Evolutionary conservation across 495 filamentous ascomycete species (phyloP).

Genomic region (Penicillium soppii): DNA sequence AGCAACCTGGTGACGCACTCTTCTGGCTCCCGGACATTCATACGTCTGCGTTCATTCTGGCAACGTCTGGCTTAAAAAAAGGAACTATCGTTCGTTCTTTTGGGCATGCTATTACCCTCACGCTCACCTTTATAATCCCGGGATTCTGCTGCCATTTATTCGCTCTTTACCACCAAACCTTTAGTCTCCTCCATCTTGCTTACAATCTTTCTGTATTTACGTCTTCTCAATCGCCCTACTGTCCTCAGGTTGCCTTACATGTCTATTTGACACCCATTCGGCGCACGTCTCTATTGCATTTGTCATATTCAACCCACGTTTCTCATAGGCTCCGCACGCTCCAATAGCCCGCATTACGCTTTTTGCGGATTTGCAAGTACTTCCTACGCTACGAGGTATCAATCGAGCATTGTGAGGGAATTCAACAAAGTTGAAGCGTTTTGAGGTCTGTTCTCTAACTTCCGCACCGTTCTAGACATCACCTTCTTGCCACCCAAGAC

Average conservation of each 20-base stretch:
- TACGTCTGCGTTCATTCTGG: conserved; percentile 1
- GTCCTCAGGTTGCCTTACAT: no score
- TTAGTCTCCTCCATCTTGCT: background rate
- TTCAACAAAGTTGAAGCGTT: background rate
- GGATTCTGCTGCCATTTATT: background rate
- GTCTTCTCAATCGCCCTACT: background rate
- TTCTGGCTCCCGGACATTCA: conserved; percentile 6
- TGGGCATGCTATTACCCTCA: background rate
- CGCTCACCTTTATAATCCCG: background rate
- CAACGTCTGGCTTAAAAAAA: background rate
- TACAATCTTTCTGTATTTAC: background rate
- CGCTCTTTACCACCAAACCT: background rate
- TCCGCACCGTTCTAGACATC: conserved; percentile 13
- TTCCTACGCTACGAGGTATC: background rate
- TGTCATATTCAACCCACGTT: background rate
- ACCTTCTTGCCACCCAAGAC: conserved; percentile 9
- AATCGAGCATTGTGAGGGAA: conserved; percentile 10
- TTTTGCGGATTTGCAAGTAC: no score
- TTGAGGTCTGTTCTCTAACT: conserved; percentile 18
- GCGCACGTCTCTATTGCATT: background rate
- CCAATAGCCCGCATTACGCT: no score
- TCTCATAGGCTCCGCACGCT: background rate
- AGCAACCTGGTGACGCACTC: conserved; percentile 20
- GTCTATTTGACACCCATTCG: background rate
- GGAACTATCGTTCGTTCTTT: background rate